phyloP scores from a whole-genome alignment of 2,329 filamentous ascomycete species.

The Raffaelea ambrosiae region DNA sequence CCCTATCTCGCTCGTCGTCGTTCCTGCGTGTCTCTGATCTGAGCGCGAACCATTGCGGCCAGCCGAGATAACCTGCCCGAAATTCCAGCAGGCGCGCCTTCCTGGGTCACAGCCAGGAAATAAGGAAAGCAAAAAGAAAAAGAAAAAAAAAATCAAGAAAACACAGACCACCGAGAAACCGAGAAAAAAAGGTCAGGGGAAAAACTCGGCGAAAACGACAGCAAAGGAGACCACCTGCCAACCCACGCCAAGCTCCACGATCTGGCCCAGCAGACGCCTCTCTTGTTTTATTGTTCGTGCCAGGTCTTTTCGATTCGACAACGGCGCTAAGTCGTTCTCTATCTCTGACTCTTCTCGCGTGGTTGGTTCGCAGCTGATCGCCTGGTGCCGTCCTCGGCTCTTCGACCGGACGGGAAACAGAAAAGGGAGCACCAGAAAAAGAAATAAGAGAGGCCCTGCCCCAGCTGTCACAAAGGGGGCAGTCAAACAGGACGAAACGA shows the following conservation, averaged over 20 bases:
- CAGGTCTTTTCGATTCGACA: background rate
- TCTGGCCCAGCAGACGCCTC: background rate
- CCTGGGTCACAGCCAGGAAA: background rate
- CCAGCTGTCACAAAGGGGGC: no score
- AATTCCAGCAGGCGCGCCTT: background rate
- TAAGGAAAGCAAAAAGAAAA: background rate
- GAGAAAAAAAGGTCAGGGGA: background rate
- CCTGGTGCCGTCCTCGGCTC: background rate
- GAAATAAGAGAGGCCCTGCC: no score
- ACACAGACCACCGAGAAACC: background rate
- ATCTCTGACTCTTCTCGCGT: background rate
- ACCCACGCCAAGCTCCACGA: background rate
- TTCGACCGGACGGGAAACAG: background rate
- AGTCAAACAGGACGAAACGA: no score
- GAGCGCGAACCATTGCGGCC: background rate
- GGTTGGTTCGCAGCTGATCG: background rate
- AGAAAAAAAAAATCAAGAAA: background rate
- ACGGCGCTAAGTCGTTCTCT: background rate
- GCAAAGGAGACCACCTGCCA: background rate
- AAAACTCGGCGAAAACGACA: background rate
- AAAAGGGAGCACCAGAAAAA: no score
- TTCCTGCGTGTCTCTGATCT: background rate
- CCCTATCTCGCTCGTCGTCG: background rate
- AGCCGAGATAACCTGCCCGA: slow-evolving; percentile 3
- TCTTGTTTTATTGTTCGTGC: no score